Base-by-base conservation (phyloP, 768 basidiomycete genomes). In the Leccinum truebloodii region DNA sequence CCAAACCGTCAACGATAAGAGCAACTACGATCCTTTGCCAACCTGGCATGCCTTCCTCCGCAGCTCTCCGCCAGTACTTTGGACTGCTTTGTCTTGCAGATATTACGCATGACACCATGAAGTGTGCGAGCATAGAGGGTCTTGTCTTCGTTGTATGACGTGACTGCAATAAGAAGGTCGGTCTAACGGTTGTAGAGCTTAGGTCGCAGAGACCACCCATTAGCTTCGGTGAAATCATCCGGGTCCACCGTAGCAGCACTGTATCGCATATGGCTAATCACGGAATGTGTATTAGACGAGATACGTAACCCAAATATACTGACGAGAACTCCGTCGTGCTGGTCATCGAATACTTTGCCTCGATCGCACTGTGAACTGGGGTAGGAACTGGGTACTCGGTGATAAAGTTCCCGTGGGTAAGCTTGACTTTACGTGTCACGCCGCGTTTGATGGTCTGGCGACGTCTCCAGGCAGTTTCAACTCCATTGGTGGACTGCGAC, bases 21-120 rank as follows among this genome's bases (percentile, higher is more conserved):
- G 91, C 90, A 24, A 96, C 94, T 4, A 86, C 86, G 67, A 98
- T 95, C 71, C 84, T 88, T 72, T 97, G 92, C 95, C 95, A 98
- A 10, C 81, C 87, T 41, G 92, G 91, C 57, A 83, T 81, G 50
- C 92, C 92, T 70, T 93, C 91, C 73, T 93, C 91, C 10, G 92
- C 88, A 55, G 82, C 83, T 60, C 86, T 82, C 49, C 88, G 83
- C 92, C 94, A 94, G 76, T 90, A 96, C 73, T 94, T 94, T 63
- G 90, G 26, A 93, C 69, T 91, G 90, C 74, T 95, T 95, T 46
- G 93, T 95, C 77, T 90, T 94, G 84, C 94, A 95, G 66, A 98
- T 98, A 75, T 99, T 98, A 63, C 96, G 75, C 95, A 98, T 97
- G 68, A 98, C 89, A 63, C 92, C 92, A 70, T 98, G 95, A 46